Evolutionary conservation across 2,329 filamentous ascomycete species (phyloP).

Genomic region (Aspergillus sp.): DNA sequence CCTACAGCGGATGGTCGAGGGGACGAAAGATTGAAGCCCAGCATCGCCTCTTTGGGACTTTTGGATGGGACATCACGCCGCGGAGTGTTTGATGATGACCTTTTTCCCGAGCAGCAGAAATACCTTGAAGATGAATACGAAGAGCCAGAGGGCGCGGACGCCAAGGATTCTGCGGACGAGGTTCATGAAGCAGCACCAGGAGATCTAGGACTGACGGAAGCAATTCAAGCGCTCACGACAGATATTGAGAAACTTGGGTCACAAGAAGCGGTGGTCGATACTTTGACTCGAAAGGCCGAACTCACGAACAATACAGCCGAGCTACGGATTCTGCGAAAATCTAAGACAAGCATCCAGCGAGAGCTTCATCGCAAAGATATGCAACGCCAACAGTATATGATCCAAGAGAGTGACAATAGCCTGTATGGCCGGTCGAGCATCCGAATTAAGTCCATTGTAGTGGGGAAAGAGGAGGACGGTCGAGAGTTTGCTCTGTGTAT

Average conservation of each 20-base stretch:
- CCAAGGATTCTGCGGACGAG: conserved; percentile 70
- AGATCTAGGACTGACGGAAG: conserved; percentile 88
- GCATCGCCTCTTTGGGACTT: conserved; percentile 84
- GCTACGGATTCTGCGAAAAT: conserved; percentile 86
- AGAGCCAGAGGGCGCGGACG: conserved; percentile 61
- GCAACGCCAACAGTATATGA: conserved; percentile 92
- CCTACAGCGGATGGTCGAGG: conserved; percentile 44
- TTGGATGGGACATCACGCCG: conserved; percentile 84
- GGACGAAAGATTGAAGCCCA: conserved; percentile 67
- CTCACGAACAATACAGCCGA: conserved; percentile 96
- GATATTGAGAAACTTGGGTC: conserved; percentile 87
- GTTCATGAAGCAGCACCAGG: conserved; percentile 94
- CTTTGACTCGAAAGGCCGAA: conserved; percentile 88
- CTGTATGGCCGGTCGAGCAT: conserved; percentile 88
- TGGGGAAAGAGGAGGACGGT: conserved; percentile 87
- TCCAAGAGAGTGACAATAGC: conserved; percentile 97
- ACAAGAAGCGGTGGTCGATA: conserved; percentile 89
- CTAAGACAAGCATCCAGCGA: conserved; percentile 85
- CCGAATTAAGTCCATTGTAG: conserved; percentile 88
- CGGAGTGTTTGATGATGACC: conserved; percentile 91
- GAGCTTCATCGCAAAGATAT: conserved; percentile 93
- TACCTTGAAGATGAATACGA: conserved; percentile 84
- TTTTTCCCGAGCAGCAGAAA: conserved; percentile 82
- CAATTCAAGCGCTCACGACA: conserved; percentile 80
- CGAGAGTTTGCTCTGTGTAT: conserved; percentile 85